These are phyloP conservation scores for Angomonas deanei DNA, from an alignment of 208 protist genomes.

Conservation along the genomic window DNA sequence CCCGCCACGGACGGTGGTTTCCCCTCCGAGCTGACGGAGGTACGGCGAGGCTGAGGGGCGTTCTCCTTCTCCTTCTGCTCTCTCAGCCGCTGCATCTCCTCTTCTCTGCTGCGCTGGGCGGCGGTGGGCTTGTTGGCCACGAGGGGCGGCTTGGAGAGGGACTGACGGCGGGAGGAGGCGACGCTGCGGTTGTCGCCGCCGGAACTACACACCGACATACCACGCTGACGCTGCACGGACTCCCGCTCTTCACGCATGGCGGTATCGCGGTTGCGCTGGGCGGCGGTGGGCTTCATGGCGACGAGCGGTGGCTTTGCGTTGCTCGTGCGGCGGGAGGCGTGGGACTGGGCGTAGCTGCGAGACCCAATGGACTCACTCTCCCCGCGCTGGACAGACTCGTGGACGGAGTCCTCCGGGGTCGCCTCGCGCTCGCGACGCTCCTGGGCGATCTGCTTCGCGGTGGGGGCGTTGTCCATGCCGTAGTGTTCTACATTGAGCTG, in stretches of 20 bases:
- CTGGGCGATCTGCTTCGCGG: slow-evolving; percentile 50
- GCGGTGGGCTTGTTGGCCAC: slow-evolving; percentile 44
- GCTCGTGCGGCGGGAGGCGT: slow-evolving; percentile 14
- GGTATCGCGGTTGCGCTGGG: slow-evolving; percentile 25
- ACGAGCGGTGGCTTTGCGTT: slow-evolving; percentile 26
- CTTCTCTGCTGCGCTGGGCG: slow-evolving; percentile 37
- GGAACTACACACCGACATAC: background rate
- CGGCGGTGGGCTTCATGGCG: slow-evolving; percentile 26
- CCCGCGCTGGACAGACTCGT: slow-evolving; percentile 7
- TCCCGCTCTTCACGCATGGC: slow-evolving; percentile 16
- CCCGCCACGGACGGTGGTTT: slow-evolving; percentile 13
- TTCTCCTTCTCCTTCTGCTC: slow-evolving; percentile 1
- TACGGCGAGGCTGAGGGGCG: slow-evolving; percentile 12
- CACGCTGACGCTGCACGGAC: background rate
- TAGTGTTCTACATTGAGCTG: slow-evolving; percentile 82
- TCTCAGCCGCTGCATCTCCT: slow-evolving; percentile 14
- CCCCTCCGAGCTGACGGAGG: slow-evolving; percentile 20
- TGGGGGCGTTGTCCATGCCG: slow-evolving; percentile 52
- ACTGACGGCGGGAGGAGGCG: slow-evolving; percentile 33
- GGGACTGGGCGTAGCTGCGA: slow-evolving; percentile 6
- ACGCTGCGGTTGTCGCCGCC: slow-evolving; percentile 19
- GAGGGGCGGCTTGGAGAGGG: slow-evolving; percentile 44
- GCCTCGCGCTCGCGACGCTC: slow-evolving; percentile 34
- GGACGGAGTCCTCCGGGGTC: slow-evolving; percentile 17
- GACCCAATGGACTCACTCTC: background rate